Evolutionary conservation across 352 stramenopile species (phyloP), one percentile per base, ranked within the genome.

Genomic region (Pythium coloratum): DNA sequence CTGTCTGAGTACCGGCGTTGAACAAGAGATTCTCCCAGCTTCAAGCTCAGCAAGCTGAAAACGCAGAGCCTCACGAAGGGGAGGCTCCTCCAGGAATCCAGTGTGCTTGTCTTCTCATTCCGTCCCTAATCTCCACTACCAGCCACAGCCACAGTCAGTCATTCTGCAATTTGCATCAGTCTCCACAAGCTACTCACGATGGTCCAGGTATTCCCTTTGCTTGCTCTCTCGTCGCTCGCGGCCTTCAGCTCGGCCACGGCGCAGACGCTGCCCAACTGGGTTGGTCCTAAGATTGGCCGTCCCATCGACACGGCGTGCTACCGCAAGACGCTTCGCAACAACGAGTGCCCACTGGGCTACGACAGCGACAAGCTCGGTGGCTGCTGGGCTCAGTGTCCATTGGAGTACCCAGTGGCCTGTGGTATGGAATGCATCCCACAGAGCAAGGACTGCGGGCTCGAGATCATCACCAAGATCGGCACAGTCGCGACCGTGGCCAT

Each of bases 341-440:
- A 53, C 3, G 62, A 71, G 3, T 88, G 79, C 47, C 68, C 77
- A 1, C 58, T 61, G 4, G 73, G 77, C 1, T 88, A 85, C 66
- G 65, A 79, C 50, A 62, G 61, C 55, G 80, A 89, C n/a, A 81
- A 79, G 2, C 54, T 77, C 34, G 69, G 68, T 16, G 73, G 56
- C 0, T 91, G 82, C 62, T 91, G 80, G 82, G 74, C 81, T 0
- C 68, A 90, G 54, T 91, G 83, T 38, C 83, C 83, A 0, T 59
- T 90, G 6, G 69, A 86, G 34, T 91, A 88, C 69, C 83, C 83
- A 0, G 80, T 91, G 30, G 63, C 86, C 57, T 91, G 82, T 40
- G 65, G 78, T 42, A 74, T 78, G 47, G 77, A 91, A 51, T 90
- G 82, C 47, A 75, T 90, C 38, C 81, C 79, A 3, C 76, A 88